These are phyloP conservation scores for Pleurotus eryngii DNA, from an alignment of 768 basidiomycete genomes.

Conservation along the genomic window DNA sequence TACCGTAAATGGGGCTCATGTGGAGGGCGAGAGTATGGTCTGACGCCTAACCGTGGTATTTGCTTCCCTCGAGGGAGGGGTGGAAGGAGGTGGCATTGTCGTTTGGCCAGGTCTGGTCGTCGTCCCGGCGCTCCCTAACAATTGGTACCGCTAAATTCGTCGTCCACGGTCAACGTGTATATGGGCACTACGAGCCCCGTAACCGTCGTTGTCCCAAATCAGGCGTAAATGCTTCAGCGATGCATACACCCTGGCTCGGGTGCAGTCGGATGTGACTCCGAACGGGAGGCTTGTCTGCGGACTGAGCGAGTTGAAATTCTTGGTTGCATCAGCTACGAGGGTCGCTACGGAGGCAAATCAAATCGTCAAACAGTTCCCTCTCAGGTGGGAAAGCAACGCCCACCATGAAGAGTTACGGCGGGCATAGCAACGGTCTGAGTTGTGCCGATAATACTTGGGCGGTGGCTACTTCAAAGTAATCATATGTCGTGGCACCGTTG, in stretches of 20 bases:
- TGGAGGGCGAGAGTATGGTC: too few relatives aligned
- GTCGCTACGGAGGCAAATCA: not conserved
- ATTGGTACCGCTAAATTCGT: not conserved
- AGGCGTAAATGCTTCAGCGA: not conserved
- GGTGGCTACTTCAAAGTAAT: not conserved
- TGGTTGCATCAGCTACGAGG: not conserved
- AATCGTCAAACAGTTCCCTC: not conserved
- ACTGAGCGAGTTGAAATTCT: not conserved
- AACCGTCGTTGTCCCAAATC: not conserved
- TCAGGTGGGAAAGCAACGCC: not conserved
- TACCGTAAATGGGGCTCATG: too few relatives aligned
- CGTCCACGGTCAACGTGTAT: not conserved
- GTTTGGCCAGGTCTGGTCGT: not conserved
- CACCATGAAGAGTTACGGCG: not conserved
- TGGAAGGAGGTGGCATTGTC: not conserved
- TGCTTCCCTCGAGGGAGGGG: not conserved
- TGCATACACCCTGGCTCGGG: not conserved
- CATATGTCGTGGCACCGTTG: not conserved
- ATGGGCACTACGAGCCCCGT: not conserved
- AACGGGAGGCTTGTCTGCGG: not conserved
- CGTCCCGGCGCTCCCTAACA: not conserved
- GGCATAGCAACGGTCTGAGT: not conserved
- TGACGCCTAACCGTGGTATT: slow-evolving; percentile 15
- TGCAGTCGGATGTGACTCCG: not conserved
- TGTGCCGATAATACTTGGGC: not conserved